Conservation (phyloP, 1,284 basidiomycete genomes). For the Ustilago shanxiensis region DNA sequence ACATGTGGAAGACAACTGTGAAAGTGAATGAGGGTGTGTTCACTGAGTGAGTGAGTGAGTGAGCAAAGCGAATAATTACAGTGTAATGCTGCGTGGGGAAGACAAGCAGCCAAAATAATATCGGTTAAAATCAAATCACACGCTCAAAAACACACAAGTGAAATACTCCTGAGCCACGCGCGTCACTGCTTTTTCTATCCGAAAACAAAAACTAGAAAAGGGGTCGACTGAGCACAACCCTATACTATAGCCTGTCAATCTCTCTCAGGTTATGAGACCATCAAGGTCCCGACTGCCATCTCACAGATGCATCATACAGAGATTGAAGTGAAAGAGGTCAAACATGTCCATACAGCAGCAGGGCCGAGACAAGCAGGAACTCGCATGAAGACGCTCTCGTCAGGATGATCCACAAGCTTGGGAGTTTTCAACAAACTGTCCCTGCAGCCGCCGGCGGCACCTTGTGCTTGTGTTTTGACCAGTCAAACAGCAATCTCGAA, state of each 20-base stretch:
- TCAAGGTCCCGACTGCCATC: no score
- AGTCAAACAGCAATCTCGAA: neutral
- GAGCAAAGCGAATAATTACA: neutral
- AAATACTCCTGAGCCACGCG: slow-evolving; percentile 6
- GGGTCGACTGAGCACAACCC: no score
- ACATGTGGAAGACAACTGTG: neutral
- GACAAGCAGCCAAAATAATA: slow-evolving; percentile 1
- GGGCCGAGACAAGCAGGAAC: no score
- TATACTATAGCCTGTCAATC: no score
- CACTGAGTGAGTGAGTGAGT: no score
- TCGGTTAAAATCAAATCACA: neutral
- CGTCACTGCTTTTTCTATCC: neutral
- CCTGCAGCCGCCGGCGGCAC: slow-evolving; percentile 8
- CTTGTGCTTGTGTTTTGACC: neutral
- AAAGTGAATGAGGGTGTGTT: no score
- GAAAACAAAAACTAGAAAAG: neutral
- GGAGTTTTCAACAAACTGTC: neutral
- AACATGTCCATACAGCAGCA: no score
- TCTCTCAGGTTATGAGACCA: no score
- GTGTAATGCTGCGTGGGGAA: no score
- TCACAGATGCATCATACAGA: no score
- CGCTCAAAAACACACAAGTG: neutral
- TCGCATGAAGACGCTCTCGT: no score
- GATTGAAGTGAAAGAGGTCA: no score
- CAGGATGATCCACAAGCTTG: neutral